Evolutionary conservation across 1,284 basidiomycete species (phyloP).

Genomic region (Sparassis latifolia): DNA sequence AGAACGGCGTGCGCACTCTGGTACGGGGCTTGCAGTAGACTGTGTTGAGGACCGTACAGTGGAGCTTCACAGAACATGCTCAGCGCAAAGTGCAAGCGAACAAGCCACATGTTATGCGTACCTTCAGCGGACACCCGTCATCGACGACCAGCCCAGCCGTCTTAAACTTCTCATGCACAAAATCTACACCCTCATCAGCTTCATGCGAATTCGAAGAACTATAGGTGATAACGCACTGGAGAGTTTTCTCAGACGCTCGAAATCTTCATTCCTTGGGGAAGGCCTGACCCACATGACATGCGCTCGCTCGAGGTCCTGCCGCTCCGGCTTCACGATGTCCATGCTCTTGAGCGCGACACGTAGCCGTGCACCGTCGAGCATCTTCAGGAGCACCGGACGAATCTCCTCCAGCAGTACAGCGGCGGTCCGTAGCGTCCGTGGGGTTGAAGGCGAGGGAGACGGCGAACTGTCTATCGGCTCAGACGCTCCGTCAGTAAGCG

Average conservation of each 20-base stretch:
- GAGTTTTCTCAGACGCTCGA: conserved; percentile 28
- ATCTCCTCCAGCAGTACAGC: conserved; percentile 42
- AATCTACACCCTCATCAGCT: conserved; percentile 23
- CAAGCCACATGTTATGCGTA: conserved; percentile 13
- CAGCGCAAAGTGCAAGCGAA: conserved; percentile 4
- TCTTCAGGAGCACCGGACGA: conserved; percentile 33
- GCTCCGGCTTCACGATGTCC: conserved; percentile 43
- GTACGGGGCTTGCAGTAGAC: conserved; percentile 38
- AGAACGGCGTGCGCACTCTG: conserved; percentile 35
- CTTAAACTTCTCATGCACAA: conserved; percentile 41
- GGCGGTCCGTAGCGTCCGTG: conserved; percentile 37
- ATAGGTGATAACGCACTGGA: conserved; percentile 27
- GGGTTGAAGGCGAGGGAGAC: too few relatives aligned
- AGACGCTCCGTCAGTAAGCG: conserved; percentile 25
- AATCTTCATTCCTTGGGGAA: conserved; percentile 19
- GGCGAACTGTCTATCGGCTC: neutral
- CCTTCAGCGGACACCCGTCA: conserved; percentile 54
- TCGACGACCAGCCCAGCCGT: conserved; percentile 36
- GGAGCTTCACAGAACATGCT: conserved; percentile 36
- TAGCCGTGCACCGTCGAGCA: conserved; percentile 22
- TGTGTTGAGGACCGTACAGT: conserved; percentile 65
- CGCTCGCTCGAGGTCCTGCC: conserved; percentile 33
- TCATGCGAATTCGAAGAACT: too few relatives aligned
- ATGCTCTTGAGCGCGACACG: conserved; percentile 42
- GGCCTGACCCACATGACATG: conserved; percentile 58